These are phyloP conservation scores for Strigomonas culicis DNA, from an alignment of 208 protist genomes.

Conservation along the genomic window DNA sequence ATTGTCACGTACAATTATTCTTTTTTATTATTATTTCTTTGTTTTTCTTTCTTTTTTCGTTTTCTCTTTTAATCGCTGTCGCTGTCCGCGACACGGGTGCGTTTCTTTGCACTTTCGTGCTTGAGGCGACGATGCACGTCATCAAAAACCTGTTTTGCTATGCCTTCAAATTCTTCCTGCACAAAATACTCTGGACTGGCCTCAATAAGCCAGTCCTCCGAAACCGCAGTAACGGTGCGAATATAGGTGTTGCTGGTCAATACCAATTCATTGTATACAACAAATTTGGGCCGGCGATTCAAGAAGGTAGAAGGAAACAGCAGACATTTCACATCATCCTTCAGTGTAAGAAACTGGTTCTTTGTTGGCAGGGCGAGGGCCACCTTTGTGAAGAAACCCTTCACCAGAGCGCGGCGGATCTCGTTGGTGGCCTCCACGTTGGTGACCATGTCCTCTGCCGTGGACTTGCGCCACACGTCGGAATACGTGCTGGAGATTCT, in stretches of 20 bases:
- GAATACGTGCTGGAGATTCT: slow-evolving; percentile 64
- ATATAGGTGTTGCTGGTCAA: slow-evolving; percentile 94
- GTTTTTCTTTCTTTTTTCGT: background rate
- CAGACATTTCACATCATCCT: slow-evolving; percentile 94
- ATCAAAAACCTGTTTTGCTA: slow-evolving; percentile 73
- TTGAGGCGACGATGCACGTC: slow-evolving; percentile 58
- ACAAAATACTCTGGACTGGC: slow-evolving; percentile 87
- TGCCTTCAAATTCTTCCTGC: slow-evolving; percentile 71
- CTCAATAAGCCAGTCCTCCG: slow-evolving; percentile 93
- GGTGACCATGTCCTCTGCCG: slow-evolving; percentile 18
- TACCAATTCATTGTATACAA: slow-evolving; percentile 98
- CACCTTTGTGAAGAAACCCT: slow-evolving; percentile 96
- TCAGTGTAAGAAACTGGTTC: slow-evolving; percentile 94
- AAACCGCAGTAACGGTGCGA: slow-evolving; percentile 94
- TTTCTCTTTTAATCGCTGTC: slow-evolving; percentile 18
- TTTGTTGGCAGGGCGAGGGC: slow-evolving; percentile 94
- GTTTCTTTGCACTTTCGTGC: slow-evolving; percentile 10
- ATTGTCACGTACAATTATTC: background rate
- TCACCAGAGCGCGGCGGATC: slow-evolving; percentile 89
- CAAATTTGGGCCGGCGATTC: slow-evolving; percentile 96
- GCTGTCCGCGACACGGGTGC: background rate
- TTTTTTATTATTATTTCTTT: slow-evolving; percentile 1
- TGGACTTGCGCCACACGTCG: slow-evolving; percentile 7
- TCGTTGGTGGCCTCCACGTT: slow-evolving; percentile 73
- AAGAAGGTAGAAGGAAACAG: slow-evolving; percentile 90